A percentile compares a stretch with the other conserved stretches of the same genome.
These are phyloP conservation scores for Camellia lanceoleosa DNA, from an alignment of 148 eudicot species.

Conservation along the genomic window DNA sequence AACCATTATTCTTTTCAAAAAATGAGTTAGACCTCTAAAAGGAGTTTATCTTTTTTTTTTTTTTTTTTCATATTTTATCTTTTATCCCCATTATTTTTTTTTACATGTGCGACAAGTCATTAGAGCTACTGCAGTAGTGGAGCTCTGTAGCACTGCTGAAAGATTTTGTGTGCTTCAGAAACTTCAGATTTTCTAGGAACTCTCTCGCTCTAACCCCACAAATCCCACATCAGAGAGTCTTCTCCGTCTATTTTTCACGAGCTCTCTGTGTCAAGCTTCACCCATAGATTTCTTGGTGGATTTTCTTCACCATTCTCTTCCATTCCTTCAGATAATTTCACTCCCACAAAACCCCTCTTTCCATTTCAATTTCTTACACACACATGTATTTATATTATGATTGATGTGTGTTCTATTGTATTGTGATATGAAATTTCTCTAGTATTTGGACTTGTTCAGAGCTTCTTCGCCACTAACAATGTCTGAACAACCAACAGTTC, in stretches of 20 bases:
- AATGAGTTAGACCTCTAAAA: too few species aligned
- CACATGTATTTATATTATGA: neutral
- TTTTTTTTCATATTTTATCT: too few species aligned
- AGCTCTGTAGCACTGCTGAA: neutral
- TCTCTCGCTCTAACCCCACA: constrained; percentile 7
- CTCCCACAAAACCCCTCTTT: neutral
- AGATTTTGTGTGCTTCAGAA: neutral
- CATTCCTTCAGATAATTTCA: neutral
- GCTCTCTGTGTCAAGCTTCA: neutral
- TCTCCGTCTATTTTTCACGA: neutral
- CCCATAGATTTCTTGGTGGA: neutral
- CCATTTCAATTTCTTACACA: neutral
- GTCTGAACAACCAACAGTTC: constrained; percentile 57
- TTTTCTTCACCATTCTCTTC: neutral
- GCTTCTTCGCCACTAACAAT: constrained; percentile 23
- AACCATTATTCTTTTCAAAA: too few species aligned
- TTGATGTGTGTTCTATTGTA: neutral
- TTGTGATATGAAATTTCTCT: neutral
- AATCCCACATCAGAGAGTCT: neutral
- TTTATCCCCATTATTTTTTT: too few species aligned
- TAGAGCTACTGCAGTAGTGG: too few species aligned
- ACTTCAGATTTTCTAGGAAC: neutral
- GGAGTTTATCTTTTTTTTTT: too few species aligned
- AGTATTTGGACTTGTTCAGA: neutral
- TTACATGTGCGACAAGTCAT: too few species aligned